These are phyloP conservation scores for Chaetomiaceae sp. DNA, from an alignment of 2,329 filamentous ascomycete genomes.

Conservation along the genomic window DNA sequence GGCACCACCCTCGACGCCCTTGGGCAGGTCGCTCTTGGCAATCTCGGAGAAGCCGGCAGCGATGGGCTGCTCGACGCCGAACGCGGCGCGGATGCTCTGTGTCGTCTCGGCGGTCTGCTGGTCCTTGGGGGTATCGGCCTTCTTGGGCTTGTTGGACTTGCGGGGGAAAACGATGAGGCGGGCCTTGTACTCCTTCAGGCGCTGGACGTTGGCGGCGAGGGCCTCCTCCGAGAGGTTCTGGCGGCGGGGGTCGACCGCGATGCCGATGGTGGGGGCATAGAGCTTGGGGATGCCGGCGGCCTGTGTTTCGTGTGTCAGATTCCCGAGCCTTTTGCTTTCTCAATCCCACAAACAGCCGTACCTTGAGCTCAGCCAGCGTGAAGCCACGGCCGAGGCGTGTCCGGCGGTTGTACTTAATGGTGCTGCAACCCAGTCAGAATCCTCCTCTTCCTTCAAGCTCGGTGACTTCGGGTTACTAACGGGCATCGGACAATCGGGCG, in stretches of 20 bases:
- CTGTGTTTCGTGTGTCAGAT: constrained; percentile 41
- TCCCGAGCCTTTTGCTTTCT: background rate
- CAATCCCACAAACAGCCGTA: constrained; percentile 42
- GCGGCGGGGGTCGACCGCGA: constrained; percentile 92
- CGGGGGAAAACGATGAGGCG: constrained; percentile 97
- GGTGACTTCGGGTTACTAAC: constrained; percentile 23
- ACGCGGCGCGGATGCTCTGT: constrained; percentile 53
- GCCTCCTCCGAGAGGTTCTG: constrained; percentile 96
- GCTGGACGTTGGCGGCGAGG: constrained; percentile 89
- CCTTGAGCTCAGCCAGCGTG: constrained; percentile 97
- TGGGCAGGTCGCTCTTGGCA: constrained; percentile 75
- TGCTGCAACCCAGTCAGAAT: constrained; percentile 21
- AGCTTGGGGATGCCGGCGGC: constrained; percentile 94
- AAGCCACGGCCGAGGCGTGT: constrained; percentile 96
- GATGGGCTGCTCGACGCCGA: constrained; percentile 55
- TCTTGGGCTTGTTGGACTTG: constrained; percentile 90
- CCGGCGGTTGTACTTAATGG: constrained; percentile 96
- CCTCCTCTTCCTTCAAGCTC: background rate
- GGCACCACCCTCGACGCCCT: constrained; percentile 73
- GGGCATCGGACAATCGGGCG: constrained; percentile 96
- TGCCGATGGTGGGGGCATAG: constrained; percentile 92
- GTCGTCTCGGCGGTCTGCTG: constrained; percentile 65
- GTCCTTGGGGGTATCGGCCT: constrained; percentile 70
- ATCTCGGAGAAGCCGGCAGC: constrained; percentile 66
- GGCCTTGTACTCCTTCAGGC: constrained; percentile 95